Conservation (phyloP, 1,284 basidiomycete species). For the Apiotrichum brassicae region DNA sequence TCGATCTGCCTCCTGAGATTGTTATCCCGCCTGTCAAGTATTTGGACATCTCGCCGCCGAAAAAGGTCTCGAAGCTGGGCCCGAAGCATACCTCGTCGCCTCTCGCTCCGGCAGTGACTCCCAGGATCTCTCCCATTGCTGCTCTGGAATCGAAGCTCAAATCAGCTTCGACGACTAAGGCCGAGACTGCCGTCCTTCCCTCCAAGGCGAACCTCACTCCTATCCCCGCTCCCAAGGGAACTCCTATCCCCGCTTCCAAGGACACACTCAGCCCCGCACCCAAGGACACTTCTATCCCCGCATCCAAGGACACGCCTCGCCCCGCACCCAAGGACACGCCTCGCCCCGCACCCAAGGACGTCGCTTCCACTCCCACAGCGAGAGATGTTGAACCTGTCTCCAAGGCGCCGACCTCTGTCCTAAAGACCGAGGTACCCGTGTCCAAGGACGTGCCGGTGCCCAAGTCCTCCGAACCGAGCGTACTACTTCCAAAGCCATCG, state of each 20-base stretch:
- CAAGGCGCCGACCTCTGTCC: not conserved
- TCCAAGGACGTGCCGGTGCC: not conserved
- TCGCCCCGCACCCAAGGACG: too few species aligned
- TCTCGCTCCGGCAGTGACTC: not conserved
- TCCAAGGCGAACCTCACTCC: not conserved
- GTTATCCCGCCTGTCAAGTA: not conserved
- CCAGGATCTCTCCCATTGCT: not conserved
- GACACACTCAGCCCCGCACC: too few species aligned
- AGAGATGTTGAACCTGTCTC: too few species aligned
- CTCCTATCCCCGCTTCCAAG: too few species aligned
- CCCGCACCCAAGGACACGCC: too few species aligned
- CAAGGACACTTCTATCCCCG: too few species aligned
- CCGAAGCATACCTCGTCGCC: not conserved
- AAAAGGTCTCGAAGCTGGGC: not conserved
- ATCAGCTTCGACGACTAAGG: not conserved
- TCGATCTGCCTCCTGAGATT: constrained; percentile 12
- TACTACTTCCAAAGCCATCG: not conserved
- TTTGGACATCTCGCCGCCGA: not conserved
- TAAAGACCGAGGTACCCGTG: not conserved
- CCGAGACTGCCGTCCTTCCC: not conserved
- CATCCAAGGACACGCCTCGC: too few species aligned
- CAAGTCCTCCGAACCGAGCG: not conserved
- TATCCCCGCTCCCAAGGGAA: too few species aligned
- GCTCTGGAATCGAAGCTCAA: not conserved
- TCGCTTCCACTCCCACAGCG: too few species aligned